A percentile compares a stretch with the other conserved stretches of the same genome.
These are phyloP conservation scores for Ganoderma sinense DNA, from an alignment of 1,284 basidiomycete species.

Conservation along the genomic window DNA sequence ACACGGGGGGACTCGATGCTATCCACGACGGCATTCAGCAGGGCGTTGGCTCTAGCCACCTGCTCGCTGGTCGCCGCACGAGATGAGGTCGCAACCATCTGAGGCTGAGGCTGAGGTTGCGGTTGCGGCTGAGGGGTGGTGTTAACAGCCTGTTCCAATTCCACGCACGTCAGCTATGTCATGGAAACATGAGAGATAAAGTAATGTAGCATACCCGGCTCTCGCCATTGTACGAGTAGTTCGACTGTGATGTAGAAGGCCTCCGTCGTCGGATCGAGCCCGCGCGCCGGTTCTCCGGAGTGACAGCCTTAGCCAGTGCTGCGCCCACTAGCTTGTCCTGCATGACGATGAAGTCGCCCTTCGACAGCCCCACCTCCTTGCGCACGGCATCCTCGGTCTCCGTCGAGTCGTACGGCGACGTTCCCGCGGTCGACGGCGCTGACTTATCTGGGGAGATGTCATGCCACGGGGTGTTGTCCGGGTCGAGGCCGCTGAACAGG, in stretches of 20 bases:
- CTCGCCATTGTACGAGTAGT: constrained; percentile 65
- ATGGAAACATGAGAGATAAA: neutral
- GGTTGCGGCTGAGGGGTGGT: constrained; percentile 51
- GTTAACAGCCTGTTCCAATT: constrained; percentile 56
- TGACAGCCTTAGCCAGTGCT: constrained; percentile 61
- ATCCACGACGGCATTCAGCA: constrained; percentile 73
- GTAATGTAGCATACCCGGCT: constrained; percentile 44
- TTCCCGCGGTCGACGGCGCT: constrained; percentile 53
- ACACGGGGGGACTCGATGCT: constrained; percentile 61
- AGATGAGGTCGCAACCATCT: constrained; percentile 12
- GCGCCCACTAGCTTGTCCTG: constrained; percentile 76
- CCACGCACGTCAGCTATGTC: constrained; percentile 8
- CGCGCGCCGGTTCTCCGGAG: constrained; percentile 61
- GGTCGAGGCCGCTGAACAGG: constrained; percentile 58
- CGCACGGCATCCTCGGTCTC: constrained; percentile 73
- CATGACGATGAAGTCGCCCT: constrained; percentile 70
- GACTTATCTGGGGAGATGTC: constrained; percentile 59
- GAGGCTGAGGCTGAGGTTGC: constrained; percentile 8
- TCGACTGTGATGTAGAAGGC: constrained; percentile 83
- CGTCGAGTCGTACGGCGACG: constrained; percentile 56
- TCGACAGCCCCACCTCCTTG: constrained; percentile 70
- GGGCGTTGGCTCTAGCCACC: constrained; percentile 64
- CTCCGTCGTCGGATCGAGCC: constrained; percentile 65
- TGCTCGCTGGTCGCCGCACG: constrained; percentile 38
- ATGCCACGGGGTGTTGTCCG: constrained; percentile 64